phyloP scores from a whole-genome alignment of 805 yeast genomes.

The Candida ortonii region DNA sequence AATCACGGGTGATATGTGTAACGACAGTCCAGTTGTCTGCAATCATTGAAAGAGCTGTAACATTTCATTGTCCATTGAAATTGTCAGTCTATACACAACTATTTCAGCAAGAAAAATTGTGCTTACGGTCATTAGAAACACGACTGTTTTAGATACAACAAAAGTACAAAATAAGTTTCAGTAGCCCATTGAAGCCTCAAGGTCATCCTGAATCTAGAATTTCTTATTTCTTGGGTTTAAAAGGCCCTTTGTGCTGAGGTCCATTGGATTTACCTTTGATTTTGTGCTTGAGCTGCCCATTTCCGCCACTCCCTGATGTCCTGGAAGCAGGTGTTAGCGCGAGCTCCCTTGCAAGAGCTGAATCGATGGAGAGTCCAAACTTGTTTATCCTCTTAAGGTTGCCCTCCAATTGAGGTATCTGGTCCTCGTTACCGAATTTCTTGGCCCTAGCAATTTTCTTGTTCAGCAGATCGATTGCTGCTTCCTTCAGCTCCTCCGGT shows the following conservation, averaged over 20 bases:
- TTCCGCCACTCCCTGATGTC: constrained; percentile 4
- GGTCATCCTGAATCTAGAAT: too few relatives aligned
- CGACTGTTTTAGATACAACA: too few relatives aligned
- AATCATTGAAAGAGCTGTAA: too few relatives aligned
- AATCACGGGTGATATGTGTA: too few relatives aligned
- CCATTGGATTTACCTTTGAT: constrained; percentile 1
- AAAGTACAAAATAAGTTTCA: too few relatives aligned
- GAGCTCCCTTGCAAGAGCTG: constrained; percentile 64
- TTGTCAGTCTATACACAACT: too few relatives aligned
- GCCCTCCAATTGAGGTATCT: constrained; percentile 51
- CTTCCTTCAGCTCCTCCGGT: constrained; percentile 67
- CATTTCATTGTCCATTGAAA: too few relatives aligned
- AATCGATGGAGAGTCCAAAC: constrained; percentile 73
- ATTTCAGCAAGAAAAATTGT: too few relatives aligned
- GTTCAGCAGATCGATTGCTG: constrained; percentile 64
- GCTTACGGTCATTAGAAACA: too few relatives aligned
- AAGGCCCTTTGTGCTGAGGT: constrained; percentile 3
- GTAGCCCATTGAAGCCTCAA: too few relatives aligned
- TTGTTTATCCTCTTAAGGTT: constrained; percentile 72
- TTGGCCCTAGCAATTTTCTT: constrained; percentile 69
- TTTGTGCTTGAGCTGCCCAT: neutral
- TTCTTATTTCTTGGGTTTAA: too few relatives aligned
- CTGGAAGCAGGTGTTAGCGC: constrained; percentile 42
- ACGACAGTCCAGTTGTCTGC: too few relatives aligned
- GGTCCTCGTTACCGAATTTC: constrained; percentile 69